Evolutionary conservation across 176 grass and related monocot species (phyloP), one percentile per base, ranked within the genome.

Genomic region (Oryza glaberrima): DNA sequence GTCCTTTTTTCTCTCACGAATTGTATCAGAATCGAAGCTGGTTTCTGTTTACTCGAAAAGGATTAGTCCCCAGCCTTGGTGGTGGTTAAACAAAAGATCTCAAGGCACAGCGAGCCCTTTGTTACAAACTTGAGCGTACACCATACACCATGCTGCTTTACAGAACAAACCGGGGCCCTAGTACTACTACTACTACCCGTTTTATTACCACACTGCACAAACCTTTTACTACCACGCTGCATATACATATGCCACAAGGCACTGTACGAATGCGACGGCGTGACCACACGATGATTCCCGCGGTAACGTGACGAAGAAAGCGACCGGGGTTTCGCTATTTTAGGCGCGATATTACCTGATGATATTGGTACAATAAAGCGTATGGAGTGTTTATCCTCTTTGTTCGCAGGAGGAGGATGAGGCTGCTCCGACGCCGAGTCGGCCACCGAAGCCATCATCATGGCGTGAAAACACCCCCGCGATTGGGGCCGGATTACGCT

Each of bases 371-470:
- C 1, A 63, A 22, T 63, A 63, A 63, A 23, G 58, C 0, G 20
- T 23, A 63, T 16, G 49, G 49, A 16, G 49, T 26, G 22, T 84
- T 84, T 58, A 66, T 46, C 47, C 65, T 26, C 22, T 20, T 20
- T 19, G 22, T 4, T 9, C 4, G 51, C 38, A 12, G 6, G 51
- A 23, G 25, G 47, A 41, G 73, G 87, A 91, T 77, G 87, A 91
- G 89, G 84, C 40, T 76, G 71, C 71, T 87, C 89, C 76, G 85
- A 87, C 85, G 83, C 61, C 30, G 66, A 81, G 85, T 30, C 45
- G 83, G 88, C 90, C 93, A 84, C 80, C 84, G 69, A 79, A 84
- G 92, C 84, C 77, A 66, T 41, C 26, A 77, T 15, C 58, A 19
- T 56, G 63, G 17, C 11, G 19, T n/a, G 79, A 49, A 76, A 76